A percentile compares a stretch with the other conserved stretches of the same genome.
These are phyloP conservation scores for Taiozyma sp. DNA, from an alignment of 1,139 yeast genomes.

Conservation along the genomic window DNA sequence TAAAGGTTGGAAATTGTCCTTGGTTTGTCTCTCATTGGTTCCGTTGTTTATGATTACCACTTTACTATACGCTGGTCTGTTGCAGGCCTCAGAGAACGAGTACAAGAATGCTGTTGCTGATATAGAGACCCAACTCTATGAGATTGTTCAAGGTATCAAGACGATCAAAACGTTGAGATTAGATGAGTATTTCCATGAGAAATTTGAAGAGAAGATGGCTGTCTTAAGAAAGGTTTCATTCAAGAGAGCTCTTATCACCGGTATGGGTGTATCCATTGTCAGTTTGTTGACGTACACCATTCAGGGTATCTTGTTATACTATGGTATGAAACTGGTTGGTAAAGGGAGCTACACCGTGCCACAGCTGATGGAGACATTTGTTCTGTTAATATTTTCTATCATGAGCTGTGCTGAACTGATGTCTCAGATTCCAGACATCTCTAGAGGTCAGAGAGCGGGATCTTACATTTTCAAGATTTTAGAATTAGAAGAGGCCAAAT, in stretches of 20 bases:
- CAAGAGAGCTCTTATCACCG: conserved; percentile 47
- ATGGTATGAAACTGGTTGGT: conserved; percentile 70
- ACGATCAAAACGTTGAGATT: conserved; percentile 59
- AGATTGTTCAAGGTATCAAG: conserved; percentile 53
- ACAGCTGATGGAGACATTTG: conserved; percentile 64
- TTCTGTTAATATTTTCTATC: conserved; percentile 70
- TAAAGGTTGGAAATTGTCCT: conserved; percentile 82
- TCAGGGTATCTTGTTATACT: conserved; percentile 68
- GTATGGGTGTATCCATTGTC: conserved; percentile 55
- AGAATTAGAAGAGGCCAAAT: conserved; percentile 29
- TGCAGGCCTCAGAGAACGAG: conserved; percentile 50
- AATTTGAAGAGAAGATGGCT: conserved; percentile 31
- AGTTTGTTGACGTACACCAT: conserved; percentile 53
- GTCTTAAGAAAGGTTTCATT: conserved; percentile 33
- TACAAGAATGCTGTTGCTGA: conserved; percentile 55
- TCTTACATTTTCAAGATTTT: conserved; percentile 46
- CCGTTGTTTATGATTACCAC: conserved; percentile 56
- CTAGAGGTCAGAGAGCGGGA: conserved; percentile 74
- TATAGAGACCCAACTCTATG: conserved; percentile 53
- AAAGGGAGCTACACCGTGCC: conserved; percentile 45
- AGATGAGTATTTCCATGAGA: conserved; percentile 39
- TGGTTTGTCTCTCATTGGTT: conserved; percentile 73
- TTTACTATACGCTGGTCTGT: conserved; percentile 43
- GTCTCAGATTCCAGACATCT: conserved; percentile 66
- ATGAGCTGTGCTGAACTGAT: conserved; percentile 57